Evolutionary conservation across 768 basidiomycete species (phyloP).

Genomic region (Boletus tomentosulus): DNA sequence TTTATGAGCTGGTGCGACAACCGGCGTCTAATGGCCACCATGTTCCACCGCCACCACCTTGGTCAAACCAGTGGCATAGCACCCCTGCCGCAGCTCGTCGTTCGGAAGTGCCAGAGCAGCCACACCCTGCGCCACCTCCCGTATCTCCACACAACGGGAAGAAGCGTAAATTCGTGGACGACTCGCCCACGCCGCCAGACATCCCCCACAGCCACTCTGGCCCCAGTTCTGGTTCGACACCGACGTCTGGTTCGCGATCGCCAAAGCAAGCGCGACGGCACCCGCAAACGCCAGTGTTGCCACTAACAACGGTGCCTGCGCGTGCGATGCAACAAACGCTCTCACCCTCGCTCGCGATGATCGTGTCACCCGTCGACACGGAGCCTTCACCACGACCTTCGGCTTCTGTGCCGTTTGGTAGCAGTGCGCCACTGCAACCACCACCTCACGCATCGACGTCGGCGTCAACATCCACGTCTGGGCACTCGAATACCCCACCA

Average conservation of each 20-base stretch:
- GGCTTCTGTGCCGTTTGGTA: slow-evolving; percentile 22
- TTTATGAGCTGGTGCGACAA: slow-evolving; percentile 30
- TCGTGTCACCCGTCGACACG: slow-evolving; percentile 31
- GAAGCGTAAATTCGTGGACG: slow-evolving; percentile 34
- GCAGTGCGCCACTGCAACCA: slow-evolving; percentile 8
- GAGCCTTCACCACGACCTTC: slow-evolving; percentile 31
- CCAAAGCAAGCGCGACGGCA: slow-evolving; percentile 33
- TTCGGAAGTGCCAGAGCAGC: slow-evolving; percentile 26
- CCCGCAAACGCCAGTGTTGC: slow-evolving; percentile 32
- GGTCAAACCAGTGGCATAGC: slow-evolving; percentile 32
- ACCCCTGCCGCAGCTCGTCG: slow-evolving; percentile 12
- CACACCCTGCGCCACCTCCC: slow-evolving; percentile 11
- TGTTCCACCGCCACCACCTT: slow-evolving; percentile 32
- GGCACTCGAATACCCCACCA: slow-evolving; percentile 28
- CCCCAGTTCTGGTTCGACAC: slow-evolving; percentile 9
- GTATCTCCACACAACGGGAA: slow-evolving; percentile 31
- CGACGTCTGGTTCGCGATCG: slow-evolving; percentile 24
- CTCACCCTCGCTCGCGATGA: slow-evolving; percentile 34
- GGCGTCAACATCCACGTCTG: background rate
- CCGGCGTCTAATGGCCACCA: slow-evolving; percentile 33
- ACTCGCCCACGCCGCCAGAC: slow-evolving; percentile 28
- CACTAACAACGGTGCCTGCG: slow-evolving; percentile 20
- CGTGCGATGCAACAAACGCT: slow-evolving; percentile 34
- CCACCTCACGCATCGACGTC: background rate
- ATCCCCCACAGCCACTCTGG: slow-evolving; percentile 6